Evolutionary conservation across 1,139 yeast genomes (phyloP).

Genomic region (Pichia inconspicua): DNA sequence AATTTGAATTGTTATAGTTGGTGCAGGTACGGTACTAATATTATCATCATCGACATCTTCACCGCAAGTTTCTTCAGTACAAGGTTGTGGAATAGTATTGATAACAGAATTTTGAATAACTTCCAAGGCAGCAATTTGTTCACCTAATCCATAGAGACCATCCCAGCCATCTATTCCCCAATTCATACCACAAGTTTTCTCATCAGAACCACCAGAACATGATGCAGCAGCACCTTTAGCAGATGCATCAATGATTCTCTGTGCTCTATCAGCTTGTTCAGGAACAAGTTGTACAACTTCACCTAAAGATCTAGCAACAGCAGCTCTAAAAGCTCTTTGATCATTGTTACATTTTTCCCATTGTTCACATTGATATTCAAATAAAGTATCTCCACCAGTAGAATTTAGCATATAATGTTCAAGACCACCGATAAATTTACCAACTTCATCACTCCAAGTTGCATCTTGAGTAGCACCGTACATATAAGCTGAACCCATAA

Average conservation of each 20-base stretch:
- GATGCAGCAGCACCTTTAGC: constrained; percentile 77
- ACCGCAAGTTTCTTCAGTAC: constrained; percentile 53
- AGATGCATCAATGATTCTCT: constrained; percentile 48
- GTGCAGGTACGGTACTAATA: constrained; percentile 26
- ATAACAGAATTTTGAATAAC: constrained; percentile 60
- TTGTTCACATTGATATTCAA: constrained; percentile 78
- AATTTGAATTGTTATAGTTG: constrained; percentile 8
- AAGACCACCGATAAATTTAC: constrained; percentile 41
- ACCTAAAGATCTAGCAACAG: constrained; percentile 68
- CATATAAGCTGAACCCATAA: constrained; percentile 76
- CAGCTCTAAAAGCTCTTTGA: constrained; percentile 84
- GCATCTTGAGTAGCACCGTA: constrained; percentile 65
- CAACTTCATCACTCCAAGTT: constrained; percentile 61
- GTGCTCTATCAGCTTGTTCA: constrained; percentile 43
- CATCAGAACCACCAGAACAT: constrained; percentile 82
- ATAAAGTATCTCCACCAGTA: constrained; percentile 44
- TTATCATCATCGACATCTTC: constrained; percentile 57
- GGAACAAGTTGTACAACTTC: constrained; percentile 69
- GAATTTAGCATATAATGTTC: constrained; percentile 42
- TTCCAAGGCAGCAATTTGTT: constrained; percentile 84
- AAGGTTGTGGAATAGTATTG: constrained; percentile 47
- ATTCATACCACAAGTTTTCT: constrained; percentile 83
- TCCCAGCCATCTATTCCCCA: constrained; percentile 75
- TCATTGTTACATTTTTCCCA: constrained; percentile 66
- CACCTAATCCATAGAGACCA: constrained; percentile 77